Evolutionary conservation across 495 filamentous ascomycete species (phyloP), one percentile per base, ranked within the genome.

Genomic region (Hypomontagnella monticulosa): DNA sequence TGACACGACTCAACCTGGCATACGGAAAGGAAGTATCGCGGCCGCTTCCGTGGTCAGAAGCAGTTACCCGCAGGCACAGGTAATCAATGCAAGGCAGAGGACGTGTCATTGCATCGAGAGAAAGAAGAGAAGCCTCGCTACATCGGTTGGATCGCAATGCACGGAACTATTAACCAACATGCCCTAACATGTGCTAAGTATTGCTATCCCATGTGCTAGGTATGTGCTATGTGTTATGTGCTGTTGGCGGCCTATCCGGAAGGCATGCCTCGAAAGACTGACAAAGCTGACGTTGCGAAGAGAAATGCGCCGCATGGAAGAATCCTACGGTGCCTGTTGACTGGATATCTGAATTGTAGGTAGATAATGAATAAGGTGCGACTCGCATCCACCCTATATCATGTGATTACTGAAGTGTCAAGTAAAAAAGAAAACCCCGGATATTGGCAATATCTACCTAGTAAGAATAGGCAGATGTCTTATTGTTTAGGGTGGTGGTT

Each of bases 11-110:
- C 54, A 50, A 68, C 46, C 58, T 56, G 46, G 48, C 58, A 58
- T 67, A 67, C 65, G 65, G 65, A 51, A 67, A 57, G 54, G 33
- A 64, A 60, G 38, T 52, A 63, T 55, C 56, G 41, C 66, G 66
- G 66, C 50, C 66, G 52, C 44, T 51, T 64, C 66, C 60, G 60
- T 60, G 66, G 60, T 64, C 66, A 69, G 49, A 69, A 64, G 66
- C 56, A 64, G 49, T 55, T 64, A 69, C 50, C 66, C 66, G 66
- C 56, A 48, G 34, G 56, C 56, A 53, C 56, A 59, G 50, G 55
- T 58, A 69, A 68, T 68, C 49, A 68, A 63, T 64, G 56, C 66
- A 69, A 58, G 66, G 66, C 55, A 61, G 43, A 60, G 56, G 46
- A 63, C 48, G 43, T 56, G 55, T 59, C 59, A 60, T 59, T 60